Base-by-base conservation (phyloP, 257 asterid genomes). In the Solanum virginianum region DNA sequence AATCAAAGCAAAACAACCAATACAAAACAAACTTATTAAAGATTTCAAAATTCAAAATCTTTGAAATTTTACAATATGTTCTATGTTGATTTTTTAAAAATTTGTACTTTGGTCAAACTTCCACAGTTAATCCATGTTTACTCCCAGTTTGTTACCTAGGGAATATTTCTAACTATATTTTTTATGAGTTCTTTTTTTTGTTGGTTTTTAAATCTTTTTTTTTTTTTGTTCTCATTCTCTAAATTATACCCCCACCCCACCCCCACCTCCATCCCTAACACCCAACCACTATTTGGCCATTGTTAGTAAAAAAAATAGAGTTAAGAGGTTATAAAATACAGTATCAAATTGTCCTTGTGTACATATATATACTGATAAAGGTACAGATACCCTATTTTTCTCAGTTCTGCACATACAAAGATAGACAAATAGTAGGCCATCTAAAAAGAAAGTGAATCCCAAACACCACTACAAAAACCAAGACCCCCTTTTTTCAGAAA, bases 391-490 rank as follows among this genome's bases (percentile, higher is more conserved):
- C 49, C 56, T 71, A 70, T 80, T 65, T 84, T 75, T 77, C 79
- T 53, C 90, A 84, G 82, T 87, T 82, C 87, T 87, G 90, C 89
- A 87, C 81, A 45, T 86, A 86, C 90, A 85, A 71, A 87, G 84
- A 85, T 45, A 77, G 84, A 85, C 84, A 85, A 29, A 47, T 68
- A 85, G 66, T 66, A 87, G 86, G 81, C 86, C 89, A 85, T 80
- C 84, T 60, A 55, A 53, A 83, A 77, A 86, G 87, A 83, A 53
- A 89, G 86, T 83, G 89, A 87, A 88, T 86, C 90, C 90, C 89
- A 79, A 85, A 81, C 91, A 83, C 92, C 85, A 56, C 82, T 87
- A 88, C 90, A 91, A 85, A 89, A 89, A 80, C 92, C 91, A 85
- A 87, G 68, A 36, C 83, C 65, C 86, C 74, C 79, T 87, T 87